phyloP scores from a whole-genome alignment of 2,329 filamentous ascomycete genomes.

The Aspergillus tubingensis region DNA sequence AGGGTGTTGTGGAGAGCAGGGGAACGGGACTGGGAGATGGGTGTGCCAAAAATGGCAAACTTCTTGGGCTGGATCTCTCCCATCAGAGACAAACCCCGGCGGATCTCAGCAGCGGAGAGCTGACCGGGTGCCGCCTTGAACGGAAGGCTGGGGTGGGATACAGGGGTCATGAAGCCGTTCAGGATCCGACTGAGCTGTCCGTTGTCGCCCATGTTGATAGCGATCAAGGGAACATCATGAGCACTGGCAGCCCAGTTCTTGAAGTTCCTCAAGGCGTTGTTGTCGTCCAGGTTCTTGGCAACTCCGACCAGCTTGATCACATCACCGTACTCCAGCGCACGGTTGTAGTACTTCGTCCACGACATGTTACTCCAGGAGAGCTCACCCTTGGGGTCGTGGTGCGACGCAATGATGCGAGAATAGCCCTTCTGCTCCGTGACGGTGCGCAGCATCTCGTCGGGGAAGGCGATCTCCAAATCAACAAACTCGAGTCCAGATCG shows the following conservation, averaged over 20 bases:
- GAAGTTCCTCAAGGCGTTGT: conserved; percentile 81
- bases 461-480: conserved; percentile 86
- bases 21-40: conserved; percentile 78
- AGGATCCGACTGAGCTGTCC: conserved; percentile 89
- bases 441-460: conserved; percentile 70
- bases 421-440: conserved; percentile 69
- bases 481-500: conserved; percentile 88
- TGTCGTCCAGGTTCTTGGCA: conserved; percentile 76
- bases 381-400: conserved; percentile 79
- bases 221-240: conserved; percentile 82
- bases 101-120: conserved; percentile 85
- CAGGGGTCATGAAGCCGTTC: conserved; percentile 91
- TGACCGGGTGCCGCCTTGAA: conserved; percentile 94
- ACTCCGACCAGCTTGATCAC: conserved; percentile 91
- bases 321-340: conserved; percentile 84
- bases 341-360: conserved; percentile 89
- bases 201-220: conserved; percentile 87
- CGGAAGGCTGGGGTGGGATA: conserved; percentile 84
- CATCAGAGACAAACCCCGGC: conserved; percentile 73
- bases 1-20: conserved; percentile 87
- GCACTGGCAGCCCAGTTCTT: conserved; percentile 71
- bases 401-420: conserved; percentile 88
- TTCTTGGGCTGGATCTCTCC: conserved; percentile 74
- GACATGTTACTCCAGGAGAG: conserved; percentile 91
- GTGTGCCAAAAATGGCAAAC: conserved; percentile 87